A percentile compares a stretch with the other conserved stretches of the same genome.
These are phyloP conservation scores for Ogataea hybrid DNA, from an alignment of 1,139 yeast genomes.

Conservation along the genomic window DNA sequence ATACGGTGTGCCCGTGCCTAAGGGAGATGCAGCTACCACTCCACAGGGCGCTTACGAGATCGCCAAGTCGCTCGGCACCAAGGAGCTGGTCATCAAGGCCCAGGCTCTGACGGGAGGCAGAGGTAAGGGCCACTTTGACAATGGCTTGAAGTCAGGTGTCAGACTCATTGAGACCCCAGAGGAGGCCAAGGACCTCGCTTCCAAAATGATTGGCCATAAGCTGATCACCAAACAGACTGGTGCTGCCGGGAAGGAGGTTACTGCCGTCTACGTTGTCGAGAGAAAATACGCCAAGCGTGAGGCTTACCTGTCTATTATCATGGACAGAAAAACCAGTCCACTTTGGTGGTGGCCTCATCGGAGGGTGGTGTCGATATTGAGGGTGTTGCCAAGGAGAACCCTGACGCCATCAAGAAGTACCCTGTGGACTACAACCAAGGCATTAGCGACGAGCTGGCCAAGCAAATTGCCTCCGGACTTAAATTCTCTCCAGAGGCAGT, in stretches of 20 bases:
- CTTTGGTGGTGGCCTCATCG: slow-evolving; percentile 92
- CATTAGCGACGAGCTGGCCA: slow-evolving; percentile 75
- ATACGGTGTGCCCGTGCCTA: slow-evolving; percentile 90
- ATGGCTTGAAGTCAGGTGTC: slow-evolving; percentile 96
- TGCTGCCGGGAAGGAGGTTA: slow-evolving; percentile 93
- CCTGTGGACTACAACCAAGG: slow-evolving; percentile 75
- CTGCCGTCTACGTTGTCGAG: slow-evolving; percentile 95
- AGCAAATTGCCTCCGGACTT: slow-evolving; percentile 71
- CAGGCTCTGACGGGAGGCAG: slow-evolving; percentile 99
- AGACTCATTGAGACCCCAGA: slow-evolving; percentile 82
- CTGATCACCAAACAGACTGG: slow-evolving; percentile 98
- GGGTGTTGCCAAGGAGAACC: slow-evolving; percentile 93
- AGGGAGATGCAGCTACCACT: slow-evolving; percentile 87
- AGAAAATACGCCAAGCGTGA: slow-evolving; percentile 92
- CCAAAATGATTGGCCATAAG: slow-evolving; percentile 88
- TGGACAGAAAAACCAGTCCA: slow-evolving; percentile 88
- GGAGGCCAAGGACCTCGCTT: slow-evolving; percentile 85
- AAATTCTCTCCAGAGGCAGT: slow-evolving; percentile 80
- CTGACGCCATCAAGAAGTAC: slow-evolving; percentile 90
- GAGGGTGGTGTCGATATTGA: slow-evolving; percentile 99
- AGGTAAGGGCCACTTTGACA: slow-evolving; percentile 97
- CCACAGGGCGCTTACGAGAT: slow-evolving; percentile 83
- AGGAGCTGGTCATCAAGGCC: slow-evolving; percentile 92
- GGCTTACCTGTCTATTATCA: slow-evolving; percentile 90
- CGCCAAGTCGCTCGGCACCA: slow-evolving; percentile 66